Conservation (phyloP, 768 basidiomycete genomes). For the Lanmaoa rubissima region DNA sequence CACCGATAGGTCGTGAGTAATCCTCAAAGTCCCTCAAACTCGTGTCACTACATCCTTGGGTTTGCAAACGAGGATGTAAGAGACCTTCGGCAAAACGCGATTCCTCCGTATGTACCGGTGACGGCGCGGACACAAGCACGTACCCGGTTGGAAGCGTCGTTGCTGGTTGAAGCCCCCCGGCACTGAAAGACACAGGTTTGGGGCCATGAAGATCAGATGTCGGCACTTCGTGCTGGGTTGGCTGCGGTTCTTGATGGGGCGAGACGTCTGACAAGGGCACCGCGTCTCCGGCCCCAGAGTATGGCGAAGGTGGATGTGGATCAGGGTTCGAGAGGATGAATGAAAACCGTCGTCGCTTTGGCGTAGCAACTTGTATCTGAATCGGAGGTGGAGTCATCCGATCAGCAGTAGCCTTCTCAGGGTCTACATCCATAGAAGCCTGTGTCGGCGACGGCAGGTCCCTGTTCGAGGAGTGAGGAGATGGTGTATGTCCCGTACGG, state of each 20-base stretch:
- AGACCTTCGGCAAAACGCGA: conserved; percentile 27
- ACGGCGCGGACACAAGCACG: conserved; percentile 9
- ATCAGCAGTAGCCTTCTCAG: conserved; percentile 10
- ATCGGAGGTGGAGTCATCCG: conserved; percentile 16
- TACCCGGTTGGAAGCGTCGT: conserved; percentile 3
- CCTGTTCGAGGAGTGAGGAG: conserved; percentile 25
- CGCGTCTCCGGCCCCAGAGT: conserved; percentile 3
- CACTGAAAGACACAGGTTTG: not conserved
- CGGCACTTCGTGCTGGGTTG: not conserved
- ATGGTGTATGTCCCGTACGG: conserved; percentile 26
- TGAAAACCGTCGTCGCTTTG: conserved; percentile 22
- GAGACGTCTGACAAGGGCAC: not conserved
- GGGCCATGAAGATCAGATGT: not conserved
- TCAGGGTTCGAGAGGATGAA: conserved; percentile 35
- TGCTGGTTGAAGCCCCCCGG: not conserved
- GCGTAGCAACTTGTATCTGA: conserved; percentile 14
- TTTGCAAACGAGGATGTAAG: conserved; percentile 29
- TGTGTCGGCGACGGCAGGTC: conserved; percentile 19
- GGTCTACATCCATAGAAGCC: conserved; percentile 10
- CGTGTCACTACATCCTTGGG: conserved; percentile 22
- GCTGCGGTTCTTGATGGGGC: not conserved
- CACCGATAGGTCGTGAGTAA: conserved; percentile 33
- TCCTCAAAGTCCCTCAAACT: conserved; percentile 35
- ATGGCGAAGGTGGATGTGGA: conserved; percentile 21
- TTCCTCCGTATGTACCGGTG: conserved; percentile 29